Conservation (phyloP, 164 flowering plant genomes). For the Paratinospora sagittata region DNA sequence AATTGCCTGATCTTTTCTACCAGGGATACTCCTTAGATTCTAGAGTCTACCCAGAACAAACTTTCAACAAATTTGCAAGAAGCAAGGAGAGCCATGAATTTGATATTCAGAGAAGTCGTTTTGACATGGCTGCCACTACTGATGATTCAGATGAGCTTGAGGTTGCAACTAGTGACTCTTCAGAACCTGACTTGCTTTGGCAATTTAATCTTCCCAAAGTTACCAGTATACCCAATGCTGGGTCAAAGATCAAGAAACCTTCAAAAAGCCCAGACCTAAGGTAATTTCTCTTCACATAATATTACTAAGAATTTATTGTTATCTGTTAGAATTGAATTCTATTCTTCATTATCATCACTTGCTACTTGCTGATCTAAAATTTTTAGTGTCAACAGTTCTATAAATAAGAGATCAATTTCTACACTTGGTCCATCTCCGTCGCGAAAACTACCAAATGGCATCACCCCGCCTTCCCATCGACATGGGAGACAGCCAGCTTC, state of each 20-base stretch:
- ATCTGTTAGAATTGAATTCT: not conserved
- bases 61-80: too few species aligned
- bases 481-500: too few species aligned
- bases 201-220: conserved; percentile 69
- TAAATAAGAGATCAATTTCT: too few species aligned
- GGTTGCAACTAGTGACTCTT: conserved; percentile 87
- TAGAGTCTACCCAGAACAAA: too few species aligned
- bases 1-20: conserved; percentile 37
- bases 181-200: conserved; percentile 84
- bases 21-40: conserved; percentile 58
- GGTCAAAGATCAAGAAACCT: conserved; percentile 48
- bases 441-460: too few species aligned
- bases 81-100: conserved; percentile 38
- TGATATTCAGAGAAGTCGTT: conserved; percentile 30
- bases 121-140: conserved; percentile 40
- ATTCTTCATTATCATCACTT: not conserved
- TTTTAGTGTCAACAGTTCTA: conserved; percentile 20
- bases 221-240: too few species aligned
- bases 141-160: too few species aligned
- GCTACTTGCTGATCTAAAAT: not conserved
- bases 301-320: conserved; percentile 21
- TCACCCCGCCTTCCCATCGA: too few species aligned
- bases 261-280: conserved; percentile 52
- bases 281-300: conserved; percentile 28
- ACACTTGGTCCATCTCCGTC: too few species aligned